Evolutionary conservation across 1,284 basidiomycete genomes (phyloP), one percentile per base, ranked within the genome.

Genomic region (Ganoderma meredithae): DNA sequence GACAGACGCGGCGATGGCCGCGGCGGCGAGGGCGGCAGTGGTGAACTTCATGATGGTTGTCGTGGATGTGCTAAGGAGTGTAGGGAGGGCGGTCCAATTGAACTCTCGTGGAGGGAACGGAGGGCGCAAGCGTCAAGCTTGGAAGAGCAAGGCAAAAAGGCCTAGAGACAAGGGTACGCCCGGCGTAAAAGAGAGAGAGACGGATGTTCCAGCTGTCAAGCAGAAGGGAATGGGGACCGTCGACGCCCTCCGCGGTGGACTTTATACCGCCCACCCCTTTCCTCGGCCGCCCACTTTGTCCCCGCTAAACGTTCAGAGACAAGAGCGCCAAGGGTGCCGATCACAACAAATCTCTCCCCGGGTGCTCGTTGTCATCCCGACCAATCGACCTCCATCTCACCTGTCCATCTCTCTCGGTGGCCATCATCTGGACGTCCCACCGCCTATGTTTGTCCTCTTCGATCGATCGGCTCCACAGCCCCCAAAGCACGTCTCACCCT

Each of bases 1-100:
- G 63, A 60, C 64, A 44, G 64, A 53, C 13, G 62, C 58, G 47
- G 56, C 64, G 47, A 65, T 60, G 59, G 64, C 58, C 25, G 39
- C 59, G 19, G 64, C 39, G 49, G 59, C 13, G 47, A 65, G 58
- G 59, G 52, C 47, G 64, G 60, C 39, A 10, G 64, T 65, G 39
- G 47, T 1, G 64, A 60, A 60, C 59, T 65, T 65, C 64, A 65
- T 65, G 47, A 52, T 31, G 59, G 1, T 49, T 17, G 47, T 40
- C n/a, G 31, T n/a, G 41, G 15, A 2, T 39, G n/a, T 60, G 59
- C 64, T 60, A 60, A 60, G 47, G 44, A 65, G 44, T 59, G 64
- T 53, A 15, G 59, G 31, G 47, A 25, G 44, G 17, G 10, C 39
- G 52, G 52, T 56, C 52, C 36, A 63, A 55, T 3, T 25, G 25